Percentiles rank a stretch among this genome's conserved stretches.
phyloP scores from a whole-genome alignment of 345 rosid species.

The Salix purpurea region DNA sequence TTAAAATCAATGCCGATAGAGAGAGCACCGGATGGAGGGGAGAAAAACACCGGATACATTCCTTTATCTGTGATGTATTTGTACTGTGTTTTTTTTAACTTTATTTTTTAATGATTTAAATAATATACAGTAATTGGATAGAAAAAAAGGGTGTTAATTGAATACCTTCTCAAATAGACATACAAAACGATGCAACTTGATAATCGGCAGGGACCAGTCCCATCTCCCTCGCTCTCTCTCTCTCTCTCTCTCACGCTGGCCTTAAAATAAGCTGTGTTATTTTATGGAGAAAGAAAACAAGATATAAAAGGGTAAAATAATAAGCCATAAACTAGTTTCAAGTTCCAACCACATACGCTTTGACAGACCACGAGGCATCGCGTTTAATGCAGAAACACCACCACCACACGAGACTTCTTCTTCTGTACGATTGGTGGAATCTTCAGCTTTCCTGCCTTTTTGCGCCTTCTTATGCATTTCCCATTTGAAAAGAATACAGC shows the following conservation, averaged over 20 bases:
- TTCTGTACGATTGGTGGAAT: background rate
- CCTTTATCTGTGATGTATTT: too few species aligned
- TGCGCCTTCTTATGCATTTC: too few species aligned
- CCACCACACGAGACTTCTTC: background rate
- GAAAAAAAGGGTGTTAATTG: too few species aligned
- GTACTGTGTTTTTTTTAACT: too few species aligned
- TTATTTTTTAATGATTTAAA: too few species aligned
- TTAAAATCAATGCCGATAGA: too few species aligned
- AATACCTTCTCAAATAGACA: too few species aligned
- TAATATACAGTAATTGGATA: too few species aligned
- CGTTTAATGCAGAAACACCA: slow-evolving; percentile 7
- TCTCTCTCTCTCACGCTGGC: background rate
- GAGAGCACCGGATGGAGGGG: too few species aligned
- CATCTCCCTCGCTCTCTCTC: background rate
- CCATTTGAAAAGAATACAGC: background rate
- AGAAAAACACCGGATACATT: too few species aligned
- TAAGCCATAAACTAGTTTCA: slow-evolving; percentile 16
- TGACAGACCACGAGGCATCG: background rate
- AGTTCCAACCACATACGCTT: slow-evolving; percentile 25
- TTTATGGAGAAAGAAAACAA: background rate
- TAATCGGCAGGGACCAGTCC: background rate
- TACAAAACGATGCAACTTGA: background rate
- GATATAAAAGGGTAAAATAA: background rate
- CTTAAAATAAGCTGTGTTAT: background rate
- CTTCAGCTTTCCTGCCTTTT: background rate